phyloP scores from a whole-genome alignment of 371 early-diverging fungal species.

The Mortierella sp. region DNA sequence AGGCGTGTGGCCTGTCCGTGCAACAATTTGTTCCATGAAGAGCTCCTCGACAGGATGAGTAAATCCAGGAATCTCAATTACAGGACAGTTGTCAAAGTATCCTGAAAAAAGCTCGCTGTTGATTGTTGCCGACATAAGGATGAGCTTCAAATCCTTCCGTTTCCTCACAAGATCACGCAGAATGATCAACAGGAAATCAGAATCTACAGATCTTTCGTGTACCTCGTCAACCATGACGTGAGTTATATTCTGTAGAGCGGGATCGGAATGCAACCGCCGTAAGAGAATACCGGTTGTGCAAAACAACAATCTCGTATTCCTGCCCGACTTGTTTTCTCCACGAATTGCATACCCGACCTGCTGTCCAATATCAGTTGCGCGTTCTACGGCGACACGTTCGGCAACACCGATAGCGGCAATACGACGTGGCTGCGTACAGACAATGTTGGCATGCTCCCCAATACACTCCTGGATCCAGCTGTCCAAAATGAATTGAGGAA shows the following conservation, averaged over 20 bases:
- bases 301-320: constrained; percentile 81
- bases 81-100: constrained; percentile 74
- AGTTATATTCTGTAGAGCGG: constrained; percentile 69
- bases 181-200: constrained; percentile 74
- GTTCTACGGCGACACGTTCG: constrained; percentile 80
- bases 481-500: constrained; percentile 92
- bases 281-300: constrained; percentile 89
- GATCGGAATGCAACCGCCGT: constrained; percentile 81
- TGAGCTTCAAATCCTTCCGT: constrained; percentile 90
- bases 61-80: constrained; percentile 82
- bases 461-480: constrained; percentile 68
- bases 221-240: constrained; percentile 88
- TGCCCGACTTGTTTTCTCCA: constrained; percentile 70
- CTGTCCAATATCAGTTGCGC: constrained; percentile 65
- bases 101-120: constrained; percentile 73
- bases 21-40: constrained; percentile 73
- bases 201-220: constrained; percentile 81
- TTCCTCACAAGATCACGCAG: constrained; percentile 71
- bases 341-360: constrained; percentile 74
- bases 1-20: constrained; percentile 45
- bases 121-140: constrained; percentile 90
- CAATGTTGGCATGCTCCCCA: constrained; percentile 74
- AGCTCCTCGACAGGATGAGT: constrained; percentile 84
- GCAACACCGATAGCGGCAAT: constrained; percentile 94
- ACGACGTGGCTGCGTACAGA: constrained; percentile 95